Percentiles rank a stretch among this genome's conserved stretches.
phyloP scores from a whole-genome alignment of 306 rosid genomes.

The Vigna trinervia region DNA sequence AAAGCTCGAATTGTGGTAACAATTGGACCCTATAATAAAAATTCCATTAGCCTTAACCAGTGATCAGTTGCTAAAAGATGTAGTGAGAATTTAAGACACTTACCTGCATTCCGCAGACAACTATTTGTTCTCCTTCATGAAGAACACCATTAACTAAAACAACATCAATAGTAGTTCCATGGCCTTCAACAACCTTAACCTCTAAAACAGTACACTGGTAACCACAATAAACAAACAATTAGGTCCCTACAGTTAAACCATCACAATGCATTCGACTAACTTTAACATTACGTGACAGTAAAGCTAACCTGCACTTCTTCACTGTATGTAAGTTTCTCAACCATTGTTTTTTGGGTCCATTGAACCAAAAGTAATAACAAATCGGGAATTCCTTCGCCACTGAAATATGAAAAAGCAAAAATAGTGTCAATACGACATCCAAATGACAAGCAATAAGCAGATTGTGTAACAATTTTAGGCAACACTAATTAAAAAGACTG shows the following conservation, averaged over 20 bases:
- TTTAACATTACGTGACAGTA: slow-evolving; percentile 29
- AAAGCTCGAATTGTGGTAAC: slow-evolving; percentile 88
- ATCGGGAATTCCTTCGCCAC: slow-evolving; percentile 98
- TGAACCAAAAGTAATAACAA: slow-evolving; percentile 79
- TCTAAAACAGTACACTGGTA: slow-evolving; percentile 95
- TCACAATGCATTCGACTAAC: slow-evolving; percentile 39
- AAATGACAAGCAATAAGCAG: neutral
- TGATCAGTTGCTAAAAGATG: neutral
- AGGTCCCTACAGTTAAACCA: slow-evolving; percentile 46
- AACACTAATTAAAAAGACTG: slow-evolving; percentile 6
- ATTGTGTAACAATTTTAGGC: neutral
- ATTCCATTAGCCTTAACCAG: slow-evolving; percentile 28
- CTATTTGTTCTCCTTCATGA: slow-evolving; percentile 99
- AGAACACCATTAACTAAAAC: slow-evolving; percentile 94
- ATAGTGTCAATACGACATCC: slow-evolving; percentile 34
- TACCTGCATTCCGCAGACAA: slow-evolving; percentile 97
- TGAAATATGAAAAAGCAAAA: slow-evolving; percentile 50
- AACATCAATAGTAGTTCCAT: slow-evolving; percentile 97
- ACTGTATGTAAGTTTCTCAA: slow-evolving; percentile 82
- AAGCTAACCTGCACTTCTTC: slow-evolving; percentile 85
- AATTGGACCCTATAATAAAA: slow-evolving; percentile 77
- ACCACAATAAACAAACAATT: slow-evolving; percentile 46
- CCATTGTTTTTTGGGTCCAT: slow-evolving; percentile 95
- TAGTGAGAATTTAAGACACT: slow-evolving; percentile 42
- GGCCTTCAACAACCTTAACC: slow-evolving; percentile 97